Percentiles rank a stretch among this genome's conserved stretches.
These are phyloP conservation scores for Sarocladiaceae sp. DNA, from an alignment of 2,329 filamentous ascomycete species.

Conservation along the genomic window DNA sequence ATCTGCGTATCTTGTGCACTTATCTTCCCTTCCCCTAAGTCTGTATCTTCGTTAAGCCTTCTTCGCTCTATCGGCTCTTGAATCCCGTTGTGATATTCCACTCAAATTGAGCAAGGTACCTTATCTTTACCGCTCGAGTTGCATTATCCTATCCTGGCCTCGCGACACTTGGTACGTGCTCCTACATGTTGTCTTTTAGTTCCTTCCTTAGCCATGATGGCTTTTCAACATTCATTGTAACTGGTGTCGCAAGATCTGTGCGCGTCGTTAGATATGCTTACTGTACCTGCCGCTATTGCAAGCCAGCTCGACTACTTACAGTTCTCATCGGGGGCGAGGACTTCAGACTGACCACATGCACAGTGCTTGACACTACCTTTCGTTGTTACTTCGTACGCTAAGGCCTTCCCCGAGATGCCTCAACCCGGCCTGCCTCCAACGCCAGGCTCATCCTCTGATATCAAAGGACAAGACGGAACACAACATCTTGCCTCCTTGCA, in stretches of 20 bases:
- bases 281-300: slow-evolving; percentile 8
- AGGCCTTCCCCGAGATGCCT: slow-evolving; percentile 28
- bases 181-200: too few species aligned
- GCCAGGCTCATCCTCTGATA: slow-evolving; percentile 75
- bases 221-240: too few species aligned
- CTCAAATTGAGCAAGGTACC: neutral
- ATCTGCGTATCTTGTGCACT: neutral
- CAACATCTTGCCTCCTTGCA: slow-evolving; percentile 58
- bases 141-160: neutral
- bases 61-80: too few species aligned
- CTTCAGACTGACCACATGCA: too few species aligned
- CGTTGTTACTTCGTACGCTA: too few species aligned
- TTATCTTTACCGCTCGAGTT: neutral
- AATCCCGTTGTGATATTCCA: neutral
- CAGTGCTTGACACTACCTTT: too few species aligned
- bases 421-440: slow-evolving; percentile 56
- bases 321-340: too few species aligned
- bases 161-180: neutral
- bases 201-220: too few species aligned
- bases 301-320: slow-evolving; percentile 9
- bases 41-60: neutral
- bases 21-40: neutral
- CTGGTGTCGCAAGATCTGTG: too few species aligned
- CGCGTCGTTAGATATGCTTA: too few species aligned
- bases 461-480: slow-evolving; percentile 66